These are phyloP conservation scores for Annulohypoxylon moriforme DNA, from an alignment of 495 filamentous ascomycete genomes.

Conservation along the genomic window DNA sequence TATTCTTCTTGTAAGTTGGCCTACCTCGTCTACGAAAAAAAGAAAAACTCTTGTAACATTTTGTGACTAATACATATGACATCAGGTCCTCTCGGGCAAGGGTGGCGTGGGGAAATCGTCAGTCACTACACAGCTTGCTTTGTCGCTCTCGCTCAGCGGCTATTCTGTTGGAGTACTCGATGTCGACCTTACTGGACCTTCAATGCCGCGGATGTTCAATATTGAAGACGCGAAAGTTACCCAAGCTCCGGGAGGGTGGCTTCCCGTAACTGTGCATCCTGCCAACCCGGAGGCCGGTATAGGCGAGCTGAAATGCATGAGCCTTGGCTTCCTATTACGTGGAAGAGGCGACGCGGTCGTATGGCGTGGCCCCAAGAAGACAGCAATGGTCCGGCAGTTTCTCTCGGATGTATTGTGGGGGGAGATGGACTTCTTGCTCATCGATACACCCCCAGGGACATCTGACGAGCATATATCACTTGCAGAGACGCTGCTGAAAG, in stretches of 20 bases:
- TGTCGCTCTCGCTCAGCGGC: slow-evolving; percentile 85
- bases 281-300: slow-evolving; percentile 58
- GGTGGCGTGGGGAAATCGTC: slow-evolving; percentile 98
- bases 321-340: slow-evolving; percentile 88
- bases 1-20: slow-evolving; percentile 64
- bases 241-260: slow-evolving; percentile 88
- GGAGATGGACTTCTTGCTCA: slow-evolving; percentile 84
- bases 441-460: slow-evolving; percentile 96
- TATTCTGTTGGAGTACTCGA: slow-evolving; percentile 94
- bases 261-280: slow-evolving; percentile 84
- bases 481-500: slow-evolving; percentile 80
- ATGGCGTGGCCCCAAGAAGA: slow-evolving; percentile 98
- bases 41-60: slow-evolving; percentile 3
- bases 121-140: slow-evolving; percentile 91
- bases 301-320: slow-evolving; percentile 88
- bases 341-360: slow-evolving; percentile 89
- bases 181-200: slow-evolving; percentile 94
- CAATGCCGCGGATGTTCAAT: slow-evolving; percentile 92
- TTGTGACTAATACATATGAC: slow-evolving; percentile 15
- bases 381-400: slow-evolving; percentile 98
- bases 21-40: neutral
- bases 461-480: slow-evolving; percentile 98
- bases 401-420: slow-evolving; percentile 93
- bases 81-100: slow-evolving; percentile 91
- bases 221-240: slow-evolving; percentile 90